Evolutionary conservation across 306 rosid species (phyloP), one percentile per base, ranked within the genome.

Genomic region (Glycine latifolia): DNA sequence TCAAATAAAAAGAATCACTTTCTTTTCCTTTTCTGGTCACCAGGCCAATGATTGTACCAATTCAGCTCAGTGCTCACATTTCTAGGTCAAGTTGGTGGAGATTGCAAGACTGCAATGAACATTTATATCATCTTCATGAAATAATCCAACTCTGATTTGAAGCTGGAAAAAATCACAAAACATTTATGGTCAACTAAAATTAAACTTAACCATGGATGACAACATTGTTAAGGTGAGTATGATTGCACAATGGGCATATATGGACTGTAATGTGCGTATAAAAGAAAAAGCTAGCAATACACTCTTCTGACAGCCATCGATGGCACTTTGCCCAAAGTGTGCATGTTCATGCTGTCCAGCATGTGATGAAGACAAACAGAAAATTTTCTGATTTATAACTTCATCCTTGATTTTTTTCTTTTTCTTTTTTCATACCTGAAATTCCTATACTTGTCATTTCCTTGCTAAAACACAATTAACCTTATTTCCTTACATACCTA

Each of bases 31-130:
- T 75, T 82, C 39, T 49, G 82, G 16, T 26, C 56, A 44, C 48
- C 14, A 33, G 81, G 60, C 47, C 71, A 68, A 59, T 60, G 66
- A 73, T 72, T 55, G 41, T 59, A 53, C 77, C 84, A 47, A 39
- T 35, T 71, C 53, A 73, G 79, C 52, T 26, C 1, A 1, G 31
- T 26, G 31, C 2, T 26, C 31, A 26, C 31, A 26, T 26, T 0
- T 0, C 31, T 26, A 26, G 31, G 31, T 26, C 31, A 26, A 26
- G 2, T 26, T 26, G 31, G 31, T 26, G 31, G 31, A 26, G 31
- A 2, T 26, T 26, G 31, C 31, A 26, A 26, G 31, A 1, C 31
- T 26, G 31, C 31, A 26, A 26, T 26, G 31, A 26, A 26, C 31
- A 26, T 26, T 26, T 26, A 26, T 26, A 26, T 26, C 31, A 1